Evolutionary conservation across 768 basidiomycete species (phyloP).

Genomic region (Mycena filopes): DNA sequence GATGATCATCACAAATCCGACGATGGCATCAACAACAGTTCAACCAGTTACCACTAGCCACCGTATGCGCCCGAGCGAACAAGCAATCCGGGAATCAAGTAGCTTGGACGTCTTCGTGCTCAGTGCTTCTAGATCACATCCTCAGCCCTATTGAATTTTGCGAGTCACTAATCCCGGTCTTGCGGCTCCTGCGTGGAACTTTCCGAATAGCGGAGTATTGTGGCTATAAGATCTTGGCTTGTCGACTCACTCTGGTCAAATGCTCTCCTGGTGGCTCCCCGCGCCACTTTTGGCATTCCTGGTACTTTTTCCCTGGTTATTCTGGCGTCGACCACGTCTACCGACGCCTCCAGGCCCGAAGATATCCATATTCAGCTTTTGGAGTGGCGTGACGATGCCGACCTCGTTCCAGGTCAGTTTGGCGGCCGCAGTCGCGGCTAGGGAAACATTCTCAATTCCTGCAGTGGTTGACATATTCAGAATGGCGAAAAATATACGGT

Average conservation of each 20-base stretch:
- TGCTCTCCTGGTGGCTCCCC: neutral
- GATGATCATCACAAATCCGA: too few relatives aligned
- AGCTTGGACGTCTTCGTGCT: too few relatives aligned
- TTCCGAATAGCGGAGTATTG: too few relatives aligned
- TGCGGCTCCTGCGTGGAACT: too few relatives aligned
- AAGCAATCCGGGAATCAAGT: too few relatives aligned
- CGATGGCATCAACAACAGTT: too few relatives aligned
- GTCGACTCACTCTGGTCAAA: neutral
- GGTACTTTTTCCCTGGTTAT: neutral
- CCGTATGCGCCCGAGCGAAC: too few relatives aligned
- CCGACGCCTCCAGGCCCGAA: slow-evolving; percentile 67
- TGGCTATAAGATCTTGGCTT: too few relatives aligned
- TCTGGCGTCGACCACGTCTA: slow-evolving; percentile 31
- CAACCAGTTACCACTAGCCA: too few relatives aligned
- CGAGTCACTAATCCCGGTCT: neutral
- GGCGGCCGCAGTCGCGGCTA: too few relatives aligned
- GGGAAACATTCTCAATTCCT: too few relatives aligned
- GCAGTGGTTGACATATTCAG: slow-evolving; percentile 52
- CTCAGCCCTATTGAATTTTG: neutral
- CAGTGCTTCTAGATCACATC: neutral
- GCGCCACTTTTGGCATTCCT: neutral
- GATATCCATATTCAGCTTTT: slow-evolving; percentile 60
- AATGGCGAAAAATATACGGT: slow-evolving; percentile 56
- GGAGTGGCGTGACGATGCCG: slow-evolving; percentile 44
- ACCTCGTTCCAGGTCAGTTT: slow-evolving; percentile 45